These are phyloP conservation scores for Mycena latifolia DNA, from an alignment of 768 basidiomycete genomes.

Conservation along the genomic window DNA sequence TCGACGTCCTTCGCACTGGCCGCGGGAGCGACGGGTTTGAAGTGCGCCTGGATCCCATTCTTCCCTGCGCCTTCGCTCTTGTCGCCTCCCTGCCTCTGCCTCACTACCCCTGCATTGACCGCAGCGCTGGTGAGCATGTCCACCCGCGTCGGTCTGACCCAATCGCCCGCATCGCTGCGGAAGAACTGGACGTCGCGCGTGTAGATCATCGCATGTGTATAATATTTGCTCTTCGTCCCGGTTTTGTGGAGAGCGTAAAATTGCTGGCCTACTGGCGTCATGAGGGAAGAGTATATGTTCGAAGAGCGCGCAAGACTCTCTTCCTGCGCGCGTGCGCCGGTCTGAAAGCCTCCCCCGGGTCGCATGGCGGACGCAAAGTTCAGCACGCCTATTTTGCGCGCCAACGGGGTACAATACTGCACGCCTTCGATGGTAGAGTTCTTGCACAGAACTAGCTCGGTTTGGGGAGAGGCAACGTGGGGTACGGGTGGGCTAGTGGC, in stretches of 20 bases:
- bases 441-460: conserved; percentile 50
- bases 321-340: conserved; percentile 69
- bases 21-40: conserved; percentile 9
- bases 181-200: conserved; percentile 63
- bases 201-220: conserved; percentile 69
- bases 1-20: conserved; percentile 41
- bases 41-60: conserved; percentile 22
- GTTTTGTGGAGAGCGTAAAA: conserved; percentile 63
- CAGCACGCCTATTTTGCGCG: conserved; percentile 59
- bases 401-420: conserved; percentile 41
- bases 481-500: conserved; percentile 19
- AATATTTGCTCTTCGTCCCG: conserved; percentile 54
- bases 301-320: conserved; percentile 66
- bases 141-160: conserved; percentile 57
- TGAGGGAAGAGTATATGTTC: conserved; percentile 63
- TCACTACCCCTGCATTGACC: conserved; percentile 67
- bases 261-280: conserved; percentile 53
- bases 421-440: conserved; percentile 63
- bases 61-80: neutral
- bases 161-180: conserved; percentile 60
- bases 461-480: conserved; percentile 32
- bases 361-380: conserved; percentile 69
- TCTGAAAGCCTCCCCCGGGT: conserved; percentile 67
- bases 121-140: conserved; percentile 67
- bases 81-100: conserved; percentile 39